Evolutionary conservation across 306 rosid species (phyloP).

Genomic region (Prinsepia uniflora): DNA sequence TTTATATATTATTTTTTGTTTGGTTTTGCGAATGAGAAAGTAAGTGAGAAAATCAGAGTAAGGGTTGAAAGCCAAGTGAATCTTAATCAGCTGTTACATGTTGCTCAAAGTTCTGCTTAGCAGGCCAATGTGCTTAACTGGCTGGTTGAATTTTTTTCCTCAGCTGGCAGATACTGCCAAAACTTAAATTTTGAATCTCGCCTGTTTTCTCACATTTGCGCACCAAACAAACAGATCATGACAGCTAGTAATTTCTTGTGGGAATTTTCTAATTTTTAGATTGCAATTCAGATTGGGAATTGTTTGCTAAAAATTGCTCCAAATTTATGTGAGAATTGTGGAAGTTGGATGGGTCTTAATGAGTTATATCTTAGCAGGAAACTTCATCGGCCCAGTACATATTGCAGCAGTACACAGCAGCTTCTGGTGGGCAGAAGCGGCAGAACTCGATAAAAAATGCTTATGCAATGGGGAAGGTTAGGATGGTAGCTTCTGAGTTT

Average conservation of each 20-base stretch:
- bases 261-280: background rate
- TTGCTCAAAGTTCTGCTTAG: background rate
- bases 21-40: conserved; percentile 12
- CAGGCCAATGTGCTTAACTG: conserved; percentile 11
- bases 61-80: background rate
- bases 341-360: background rate
- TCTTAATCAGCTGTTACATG: background rate
- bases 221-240: conserved; percentile 14
- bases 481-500: conserved; percentile 95
- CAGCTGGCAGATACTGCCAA: background rate
- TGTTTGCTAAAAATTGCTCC: background rate
- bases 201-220: conserved; percentile 1
- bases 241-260: background rate
- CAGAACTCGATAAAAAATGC: conserved; percentile 78
- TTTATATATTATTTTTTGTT: too few species aligned
- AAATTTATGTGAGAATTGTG: background rate
- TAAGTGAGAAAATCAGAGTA: background rate
- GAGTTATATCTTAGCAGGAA: conserved; percentile 50
- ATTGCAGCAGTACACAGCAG: conserved; percentile 94
- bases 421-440: conserved; percentile 89
- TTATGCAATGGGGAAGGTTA: conserved; percentile 94
- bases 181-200: background rate
- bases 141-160: conserved; percentile 7
- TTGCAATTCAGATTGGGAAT: background rate
- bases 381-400: conserved; percentile 97